These are phyloP conservation scores for Teunomyces tritomae DNA, from an alignment of 805 yeast species.

Conservation along the genomic window DNA sequence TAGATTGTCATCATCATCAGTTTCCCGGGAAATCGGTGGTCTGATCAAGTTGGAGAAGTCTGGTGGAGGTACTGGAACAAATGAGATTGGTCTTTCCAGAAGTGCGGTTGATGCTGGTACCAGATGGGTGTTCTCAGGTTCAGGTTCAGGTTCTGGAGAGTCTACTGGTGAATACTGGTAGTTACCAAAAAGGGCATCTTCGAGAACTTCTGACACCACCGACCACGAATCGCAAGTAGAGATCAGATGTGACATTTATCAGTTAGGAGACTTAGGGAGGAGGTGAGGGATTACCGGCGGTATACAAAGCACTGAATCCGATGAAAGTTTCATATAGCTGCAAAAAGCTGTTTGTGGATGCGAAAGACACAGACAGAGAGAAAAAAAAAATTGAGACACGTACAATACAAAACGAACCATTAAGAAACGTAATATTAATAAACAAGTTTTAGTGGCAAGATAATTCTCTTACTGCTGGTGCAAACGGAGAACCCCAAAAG, in stretches of 20 bases:
- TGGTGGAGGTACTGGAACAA: neutral
- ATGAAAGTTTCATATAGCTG: neutral
- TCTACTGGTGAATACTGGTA: no score
- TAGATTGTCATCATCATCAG: neutral
- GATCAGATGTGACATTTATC: no score
- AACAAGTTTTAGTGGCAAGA: constrained; percentile 30
- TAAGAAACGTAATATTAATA: neutral
- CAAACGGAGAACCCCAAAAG: constrained; percentile 46
- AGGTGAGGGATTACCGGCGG: no score
- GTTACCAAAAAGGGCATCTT: no score
- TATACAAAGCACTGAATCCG: no score
- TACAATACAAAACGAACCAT: neutral
- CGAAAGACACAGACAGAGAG: neutral
- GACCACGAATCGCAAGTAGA: no score
- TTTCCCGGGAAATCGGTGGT: neutral
- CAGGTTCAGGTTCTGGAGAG: no score
- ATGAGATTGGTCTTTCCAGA: no score
- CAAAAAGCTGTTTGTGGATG: constrained; percentile 4
- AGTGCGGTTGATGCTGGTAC: no score
- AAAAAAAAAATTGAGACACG: neutral
- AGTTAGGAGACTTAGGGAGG: no score
- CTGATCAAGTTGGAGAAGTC: neutral
- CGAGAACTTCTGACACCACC: no score
- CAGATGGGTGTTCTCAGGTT: no score
- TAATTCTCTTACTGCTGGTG: constrained; percentile 13